Evolutionary conservation across 768 basidiomycete species (phyloP).

Genomic region (Leucocoprinus sp.): DNA sequence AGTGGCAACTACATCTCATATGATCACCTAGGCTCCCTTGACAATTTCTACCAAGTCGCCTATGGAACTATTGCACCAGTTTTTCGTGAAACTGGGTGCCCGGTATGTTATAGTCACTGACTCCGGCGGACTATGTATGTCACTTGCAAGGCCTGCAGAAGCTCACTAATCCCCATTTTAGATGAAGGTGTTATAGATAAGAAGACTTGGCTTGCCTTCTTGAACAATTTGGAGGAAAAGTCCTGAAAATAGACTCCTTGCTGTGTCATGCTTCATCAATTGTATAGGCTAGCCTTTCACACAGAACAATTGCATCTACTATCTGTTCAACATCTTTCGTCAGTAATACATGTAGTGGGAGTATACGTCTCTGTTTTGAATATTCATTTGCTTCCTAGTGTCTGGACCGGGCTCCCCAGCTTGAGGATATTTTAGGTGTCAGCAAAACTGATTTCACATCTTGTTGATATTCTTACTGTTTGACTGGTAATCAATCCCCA

Average conservation of each 20-base stretch:
- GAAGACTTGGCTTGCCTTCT: constrained; percentile 87
- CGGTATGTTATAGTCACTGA: constrained; percentile 84
- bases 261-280: constrained; percentile 8
- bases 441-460: too few species aligned
- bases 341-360: too few species aligned
- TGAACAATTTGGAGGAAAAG: constrained; percentile 66
- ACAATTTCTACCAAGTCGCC: constrained; percentile 80
- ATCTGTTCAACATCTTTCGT: too few species aligned
- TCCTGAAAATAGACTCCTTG: constrained; percentile 12
- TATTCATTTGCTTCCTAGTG: too few species aligned
- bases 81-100: constrained; percentile 91
- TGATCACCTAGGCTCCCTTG: constrained; percentile 62
- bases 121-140: constrained; percentile 71
- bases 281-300: neutral
- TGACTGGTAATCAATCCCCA: too few species aligned
- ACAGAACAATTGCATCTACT: too few species aligned
- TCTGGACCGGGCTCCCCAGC: too few species aligned
- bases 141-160: neutral
- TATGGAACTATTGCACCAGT: constrained; percentile 85
- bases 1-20: constrained; percentile 1
- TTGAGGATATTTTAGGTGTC: too few species aligned
- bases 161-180: constrained; percentile 19
- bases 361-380: too few species aligned
- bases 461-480: too few species aligned
- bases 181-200: constrained; percentile 92